Evolutionary conservation across 306 rosid species (phyloP), one percentile per base, ranked within the genome.

Genomic region (Vigna trinervia): DNA sequence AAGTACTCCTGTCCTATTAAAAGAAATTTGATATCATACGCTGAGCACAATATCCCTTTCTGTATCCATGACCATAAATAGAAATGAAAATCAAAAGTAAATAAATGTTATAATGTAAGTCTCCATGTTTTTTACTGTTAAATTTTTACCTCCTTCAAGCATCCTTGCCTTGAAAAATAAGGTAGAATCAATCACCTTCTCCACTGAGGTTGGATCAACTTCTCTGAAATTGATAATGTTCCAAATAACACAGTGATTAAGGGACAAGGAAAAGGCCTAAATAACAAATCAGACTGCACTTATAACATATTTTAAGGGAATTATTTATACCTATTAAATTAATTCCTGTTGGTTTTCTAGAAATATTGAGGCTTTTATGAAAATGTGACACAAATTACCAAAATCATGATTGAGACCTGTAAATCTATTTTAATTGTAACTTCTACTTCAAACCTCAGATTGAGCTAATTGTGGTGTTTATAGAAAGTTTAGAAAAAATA

Each of bases 131-230:
- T 70, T 71, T 4, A 23, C 73, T 46, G 41, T 39, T 14, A 67
- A 56, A 6, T n/a, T 65, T 85, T 51, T 71, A 82, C 80, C 86
- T 58, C 78, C 79, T 43, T 66, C 36, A 58, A 75, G 63, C 66
- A 64, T 61, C 75, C 32, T 32, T 63, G 79, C 60, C 59, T 80
- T 53, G 76, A 66, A 82, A 64, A 71, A 34, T 17, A 4, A 15
- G 10, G 15, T 51, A 80, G 62, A 77, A 73, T 87, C 88, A 89
- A 73, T 87, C 88, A 89, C 83, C 91, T 89, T 81, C 83, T 83
- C 93, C 93, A 87, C 68, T 77, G 91, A 50, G 90, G 89, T 78
- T 88, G 81, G 8, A 71, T 77, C 71, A 83, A 12, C 85, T 76
- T 87, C 26, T 78, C 93, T 89, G 85, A 72, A 83, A 87, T 58